A percentile compares a stretch with the other conserved stretches of the same genome.
These are phyloP conservation scores for Flueggea neowawraea DNA, from an alignment of 441 rosid genomes.

Conservation along the genomic window DNA sequence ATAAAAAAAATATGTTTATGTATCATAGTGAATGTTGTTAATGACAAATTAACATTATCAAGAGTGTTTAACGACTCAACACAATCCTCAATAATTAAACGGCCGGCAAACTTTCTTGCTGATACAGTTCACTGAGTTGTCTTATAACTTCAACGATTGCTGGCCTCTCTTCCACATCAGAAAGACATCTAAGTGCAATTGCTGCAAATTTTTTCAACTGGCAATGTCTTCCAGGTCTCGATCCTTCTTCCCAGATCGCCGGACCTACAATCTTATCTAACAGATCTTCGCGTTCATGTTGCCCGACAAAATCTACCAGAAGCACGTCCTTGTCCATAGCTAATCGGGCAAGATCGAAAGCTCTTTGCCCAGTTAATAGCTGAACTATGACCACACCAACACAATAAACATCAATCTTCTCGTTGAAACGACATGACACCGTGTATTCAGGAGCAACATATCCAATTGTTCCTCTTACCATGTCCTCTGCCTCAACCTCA, in stretches of 20 bases:
- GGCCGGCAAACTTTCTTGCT: too few relatives aligned
- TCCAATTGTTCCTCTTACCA: conserved; percentile 15
- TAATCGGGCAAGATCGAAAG: too few relatives aligned
- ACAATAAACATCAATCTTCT: conserved; percentile 41
- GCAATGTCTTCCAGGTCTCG: background rate
- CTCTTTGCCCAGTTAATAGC: conserved; percentile 26
- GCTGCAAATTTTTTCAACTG: background rate
- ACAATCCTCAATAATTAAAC: too few relatives aligned
- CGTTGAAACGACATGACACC: conserved; percentile 15
- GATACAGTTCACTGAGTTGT: conserved; percentile 2
- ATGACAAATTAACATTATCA: too few relatives aligned
- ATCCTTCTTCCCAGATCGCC: background rate
- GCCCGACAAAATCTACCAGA: background rate
- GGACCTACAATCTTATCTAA: conserved; percentile 6
- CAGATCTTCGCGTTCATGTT: background rate
- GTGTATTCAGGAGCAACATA: conserved; percentile 26
- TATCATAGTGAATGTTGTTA: too few relatives aligned
- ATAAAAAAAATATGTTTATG: too few relatives aligned
- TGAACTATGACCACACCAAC: too few relatives aligned
- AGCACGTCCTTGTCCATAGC: too few relatives aligned
- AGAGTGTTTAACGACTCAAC: too few relatives aligned
- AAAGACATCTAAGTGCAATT: conserved; percentile 2
- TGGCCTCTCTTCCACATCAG: conserved; percentile 9
- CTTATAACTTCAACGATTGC: conserved; percentile 10
- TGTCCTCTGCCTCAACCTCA: too few relatives aligned